Base-by-base conservation (phyloP, 2,329 filamentous ascomycete genomes). In the Pyricularia sp. region DNA sequence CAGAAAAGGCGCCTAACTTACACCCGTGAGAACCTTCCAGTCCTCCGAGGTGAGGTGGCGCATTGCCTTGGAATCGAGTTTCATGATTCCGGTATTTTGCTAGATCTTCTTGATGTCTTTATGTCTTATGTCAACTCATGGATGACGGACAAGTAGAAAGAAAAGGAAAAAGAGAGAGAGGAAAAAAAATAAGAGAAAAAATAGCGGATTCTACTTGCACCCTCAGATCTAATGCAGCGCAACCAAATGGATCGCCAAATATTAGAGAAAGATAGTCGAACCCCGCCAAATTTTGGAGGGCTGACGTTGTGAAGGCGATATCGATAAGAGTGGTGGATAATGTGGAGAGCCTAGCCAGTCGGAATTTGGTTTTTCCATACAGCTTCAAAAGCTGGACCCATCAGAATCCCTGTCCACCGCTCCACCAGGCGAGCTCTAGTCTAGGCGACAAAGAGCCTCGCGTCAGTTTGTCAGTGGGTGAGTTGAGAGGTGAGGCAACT, bases 11-110 rank as follows among this genome's bases (percentile, higher is more conserved):
- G 36, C 5, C 67, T 50, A 65, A 80, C 88, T 71, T 89, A 97
- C 94, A 75, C 93, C 95, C 77, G 92, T 90, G 71, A 99, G 90
- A 71, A 97, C 94, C 74, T 92, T 88, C 93, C 96, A 99, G 84
- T 99, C 95, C 81, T 98, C 95, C 20, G 88, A 82, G 67, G 92
- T 90, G 78, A 99, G 87, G 80, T 99, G 94, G 78, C 96, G 93
- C 82, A 99, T 90, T 66, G 92, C 90, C 78, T 93, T 93, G 66
- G 94, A 94, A 78, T 99, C 93, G 78, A 99, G 88, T 84, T 95
- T 97, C 95, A 99, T 99, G 72, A 70, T 81, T 69, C n/a, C 31
- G 42, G 4, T 25, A 28, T 36, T 31, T 14, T 30, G 59, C 6
- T 63, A 28, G 3, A 26, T 61, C 25, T 61, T 25, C 14, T 25